Conservation (phyloP, 768 basidiomycete genomes). For the Boletus patriciae region DNA sequence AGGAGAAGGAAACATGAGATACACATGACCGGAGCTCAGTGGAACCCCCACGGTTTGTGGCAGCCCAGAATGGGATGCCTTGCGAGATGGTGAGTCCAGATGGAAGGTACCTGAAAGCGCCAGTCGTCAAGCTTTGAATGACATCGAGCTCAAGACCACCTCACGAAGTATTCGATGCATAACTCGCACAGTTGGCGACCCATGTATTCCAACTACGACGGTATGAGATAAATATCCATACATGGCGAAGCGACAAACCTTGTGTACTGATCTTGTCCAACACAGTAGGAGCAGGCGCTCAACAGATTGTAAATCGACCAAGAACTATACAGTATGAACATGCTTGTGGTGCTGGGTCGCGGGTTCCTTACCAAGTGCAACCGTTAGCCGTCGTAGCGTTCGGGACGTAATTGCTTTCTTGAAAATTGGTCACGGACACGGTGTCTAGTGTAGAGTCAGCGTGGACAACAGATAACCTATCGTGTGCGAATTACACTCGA, state of each 20-base stretch:
- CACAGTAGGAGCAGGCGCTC: conserved; percentile 27
- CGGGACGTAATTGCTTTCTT: conserved; percentile 23
- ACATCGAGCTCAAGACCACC: background rate
- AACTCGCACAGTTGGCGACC: conserved; percentile 14
- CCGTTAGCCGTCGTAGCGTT: conserved; percentile 10
- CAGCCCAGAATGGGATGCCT: conserved; percentile 26
- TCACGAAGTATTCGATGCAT: conserved; percentile 21
- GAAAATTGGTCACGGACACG: conserved; percentile 14
- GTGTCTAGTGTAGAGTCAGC: conserved; percentile 13
- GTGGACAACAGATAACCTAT: background rate
- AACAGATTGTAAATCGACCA: conserved; percentile 34
- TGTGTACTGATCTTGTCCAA: conserved; percentile 5
- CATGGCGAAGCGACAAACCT: conserved; percentile 12
- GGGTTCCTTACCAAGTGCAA: conserved; percentile 26
- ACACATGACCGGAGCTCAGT: background rate
- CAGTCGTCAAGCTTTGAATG: background rate
- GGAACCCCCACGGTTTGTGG: conserved; percentile 22
- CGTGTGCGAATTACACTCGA: background rate
- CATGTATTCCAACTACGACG: conserved; percentile 24
- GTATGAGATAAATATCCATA: conserved; percentile 1
- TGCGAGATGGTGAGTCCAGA: conserved; percentile 7
- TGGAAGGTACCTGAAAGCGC: conserved; percentile 25
- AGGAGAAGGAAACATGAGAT: conserved; percentile 1
- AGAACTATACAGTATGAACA: conserved; percentile 20
- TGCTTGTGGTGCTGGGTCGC: background rate